These are phyloP conservation scores for Coemansia sp. DNA, from an alignment of 192 early-diverging fungal species.

Conservation along the genomic window DNA sequence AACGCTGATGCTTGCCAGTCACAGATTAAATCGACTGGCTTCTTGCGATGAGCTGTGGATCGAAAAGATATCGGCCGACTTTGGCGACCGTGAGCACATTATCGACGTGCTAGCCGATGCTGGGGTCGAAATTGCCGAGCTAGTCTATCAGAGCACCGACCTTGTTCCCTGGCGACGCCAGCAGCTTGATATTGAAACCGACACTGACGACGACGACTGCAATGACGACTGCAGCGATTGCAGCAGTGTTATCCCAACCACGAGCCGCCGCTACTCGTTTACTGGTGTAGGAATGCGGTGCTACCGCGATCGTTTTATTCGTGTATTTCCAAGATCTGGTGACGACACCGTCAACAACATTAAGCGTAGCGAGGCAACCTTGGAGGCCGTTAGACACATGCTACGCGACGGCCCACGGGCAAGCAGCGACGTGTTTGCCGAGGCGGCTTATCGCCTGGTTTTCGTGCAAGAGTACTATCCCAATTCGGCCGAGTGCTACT, in stretches of 20 bases:
- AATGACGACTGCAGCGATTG: not conserved
- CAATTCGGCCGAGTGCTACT: constrained; percentile 52
- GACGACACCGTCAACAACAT: constrained; percentile 18
- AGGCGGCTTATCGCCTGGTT: constrained; percentile 42
- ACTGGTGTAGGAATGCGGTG: constrained; percentile 34
- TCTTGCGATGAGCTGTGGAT: constrained; percentile 46
- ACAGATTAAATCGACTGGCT: constrained; percentile 23
- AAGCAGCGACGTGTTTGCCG: constrained; percentile 30
- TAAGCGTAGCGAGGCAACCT: constrained; percentile 26
- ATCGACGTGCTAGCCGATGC: constrained; percentile 47
- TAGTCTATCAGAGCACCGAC: constrained; percentile 19
- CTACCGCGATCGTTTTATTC: constrained; percentile 39
- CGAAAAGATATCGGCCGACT: constrained; percentile 47
- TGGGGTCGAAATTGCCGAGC: constrained; percentile 48
- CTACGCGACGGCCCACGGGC: constrained; percentile 43
- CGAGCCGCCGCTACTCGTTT: not conserved
- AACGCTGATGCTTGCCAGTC: constrained; percentile 38
- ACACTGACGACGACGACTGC: not conserved
- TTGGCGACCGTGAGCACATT: constrained; percentile 45
- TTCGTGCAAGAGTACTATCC: constrained; percentile 54
- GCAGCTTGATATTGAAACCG: not conserved
- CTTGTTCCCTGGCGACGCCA: constrained; percentile 34
- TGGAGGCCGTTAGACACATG: constrained; percentile 43
- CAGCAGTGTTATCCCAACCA: too few species aligned
- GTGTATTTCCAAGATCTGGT: constrained; percentile 36